Evolutionary conservation across 331 rosid species (phyloP), one percentile per base, ranked within the genome.

Genomic region (Quercus lobata): DNA sequence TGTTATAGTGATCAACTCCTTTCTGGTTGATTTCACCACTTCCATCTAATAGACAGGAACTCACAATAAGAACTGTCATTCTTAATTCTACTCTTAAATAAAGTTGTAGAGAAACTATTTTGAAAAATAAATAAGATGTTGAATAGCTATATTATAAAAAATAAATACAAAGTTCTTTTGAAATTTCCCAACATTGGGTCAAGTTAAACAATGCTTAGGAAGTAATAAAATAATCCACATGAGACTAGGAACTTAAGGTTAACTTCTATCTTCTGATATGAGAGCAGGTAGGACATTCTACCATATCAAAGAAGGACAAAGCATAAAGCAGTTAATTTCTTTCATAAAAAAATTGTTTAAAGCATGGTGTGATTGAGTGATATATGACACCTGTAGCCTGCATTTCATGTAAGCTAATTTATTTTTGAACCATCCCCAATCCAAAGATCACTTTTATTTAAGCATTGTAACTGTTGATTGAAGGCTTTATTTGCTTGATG

Each of bases 1-100:
- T 92, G 75, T 96, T 90, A 79, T 96, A 96, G 78, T 96, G 92
- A 83, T 88, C 97, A 66, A 96, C 53, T 74, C 98, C 98, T 17
- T 91, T 93, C 46, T 88, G 91, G 73, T 93, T 96, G 77, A 96
- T 88, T 80, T 80, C 74, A 24, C 97, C 97, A n/a, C 75, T 84
- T 81, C 97, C 99, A 86, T 89, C 99, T 96, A 61, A 77, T n/a
- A 54, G 27, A 74, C 46, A 52, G 55, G 63, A 25, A 5, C 25
- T 72, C 60, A 69, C 7, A 69, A 41, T 52, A 22, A 72, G 54
- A 73, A 57, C 29, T 53, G 65, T 54, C 75, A 65, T 44, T 14
- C 4, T 56, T 76, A 57, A n/a, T 73, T 37, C 15, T 76, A 53
- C 22, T 27, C 6, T 37, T 15, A n/a, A 35, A 9, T 4, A 54